Evolutionary conservation across 1,139 yeast genomes (phyloP).

Genomic region (Saccharomyces hybrid): DNA sequence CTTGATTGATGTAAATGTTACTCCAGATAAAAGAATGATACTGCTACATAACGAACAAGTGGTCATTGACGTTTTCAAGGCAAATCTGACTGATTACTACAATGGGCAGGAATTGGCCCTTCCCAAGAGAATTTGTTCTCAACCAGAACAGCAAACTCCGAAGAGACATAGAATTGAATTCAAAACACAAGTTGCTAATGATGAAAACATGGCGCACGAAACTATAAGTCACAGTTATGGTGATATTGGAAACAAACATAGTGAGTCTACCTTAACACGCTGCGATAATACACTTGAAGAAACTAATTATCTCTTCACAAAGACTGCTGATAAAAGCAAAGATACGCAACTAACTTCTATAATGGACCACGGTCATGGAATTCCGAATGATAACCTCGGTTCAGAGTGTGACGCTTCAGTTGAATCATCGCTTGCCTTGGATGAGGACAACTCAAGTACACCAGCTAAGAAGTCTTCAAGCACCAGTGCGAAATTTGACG

Average conservation of each 20-base stretch:
- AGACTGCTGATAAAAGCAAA: not conserved
- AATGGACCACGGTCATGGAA: not conserved
- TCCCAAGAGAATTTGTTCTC: constrained; percentile 13
- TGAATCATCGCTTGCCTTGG: not conserved
- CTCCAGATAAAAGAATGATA: constrained; percentile 81
- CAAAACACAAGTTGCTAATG: constrained; percentile 4
- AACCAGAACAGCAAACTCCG: constrained; percentile 5
- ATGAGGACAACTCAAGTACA: not conserved
- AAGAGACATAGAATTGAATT: constrained; percentile 9
- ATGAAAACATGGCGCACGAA: constrained; percentile 2
- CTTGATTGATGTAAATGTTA: constrained; percentile 70
- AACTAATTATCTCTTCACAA: not conserved
- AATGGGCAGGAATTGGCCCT: constrained; percentile 39
- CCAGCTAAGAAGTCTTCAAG: not conserved
- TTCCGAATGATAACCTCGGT: not conserved
- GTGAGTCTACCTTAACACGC: not conserved
- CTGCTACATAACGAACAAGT: constrained; percentile 58
- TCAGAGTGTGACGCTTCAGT: not conserved
- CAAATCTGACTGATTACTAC: constrained; percentile 38
- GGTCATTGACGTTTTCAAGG: constrained; percentile 46
- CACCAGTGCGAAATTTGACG: not conserved
- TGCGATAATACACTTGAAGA: not conserved
- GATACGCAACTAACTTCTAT: not conserved
- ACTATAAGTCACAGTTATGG: not conserved
- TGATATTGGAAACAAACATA: not conserved